phyloP scores from a whole-genome alignment of 129 eudicot species.

The Smallanthus sonchifolius region DNA sequence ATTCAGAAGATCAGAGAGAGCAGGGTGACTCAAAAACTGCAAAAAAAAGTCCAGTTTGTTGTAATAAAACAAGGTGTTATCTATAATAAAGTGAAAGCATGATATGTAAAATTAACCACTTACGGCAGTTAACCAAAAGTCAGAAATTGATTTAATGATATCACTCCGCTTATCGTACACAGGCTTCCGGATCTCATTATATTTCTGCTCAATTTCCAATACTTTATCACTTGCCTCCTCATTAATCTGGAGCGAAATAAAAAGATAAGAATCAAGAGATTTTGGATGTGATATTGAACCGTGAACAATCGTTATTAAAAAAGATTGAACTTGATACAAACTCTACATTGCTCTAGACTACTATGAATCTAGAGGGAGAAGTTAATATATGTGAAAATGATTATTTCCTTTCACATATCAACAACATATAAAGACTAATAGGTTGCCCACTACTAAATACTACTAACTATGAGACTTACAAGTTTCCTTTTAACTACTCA shows the following conservation, averaged over 20 bases:
- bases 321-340: too few relatives aligned
- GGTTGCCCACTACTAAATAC: too few relatives aligned
- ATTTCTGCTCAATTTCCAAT: slow-evolving; percentile 81
- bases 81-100: background rate
- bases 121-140: slow-evolving; percentile 95
- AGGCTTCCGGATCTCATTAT: slow-evolving; percentile 73
- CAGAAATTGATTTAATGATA: slow-evolving; percentile 74
- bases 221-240: slow-evolving; percentile 91
- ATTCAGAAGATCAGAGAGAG: slow-evolving; percentile 60
- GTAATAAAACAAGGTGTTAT: background rate
- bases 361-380: too few relatives aligned
- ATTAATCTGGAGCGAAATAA: slow-evolving; percentile 51
- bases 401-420: too few relatives aligned
- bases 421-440: too few relatives aligned
- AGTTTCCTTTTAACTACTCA: too few relatives aligned
- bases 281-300: background rate
- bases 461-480: too few relatives aligned
- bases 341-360: too few relatives aligned
- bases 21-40: slow-evolving; percentile 96
- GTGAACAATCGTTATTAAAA: too few relatives aligned
- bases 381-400: too few relatives aligned
- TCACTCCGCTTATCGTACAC: slow-evolving; percentile 77
- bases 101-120: slow-evolving; percentile 23
- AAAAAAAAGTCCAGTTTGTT: background rate
- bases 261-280: background rate